phyloP scores from a whole-genome alignment of 305 asterid genomes.

The Rubia tinctorum region DNA sequence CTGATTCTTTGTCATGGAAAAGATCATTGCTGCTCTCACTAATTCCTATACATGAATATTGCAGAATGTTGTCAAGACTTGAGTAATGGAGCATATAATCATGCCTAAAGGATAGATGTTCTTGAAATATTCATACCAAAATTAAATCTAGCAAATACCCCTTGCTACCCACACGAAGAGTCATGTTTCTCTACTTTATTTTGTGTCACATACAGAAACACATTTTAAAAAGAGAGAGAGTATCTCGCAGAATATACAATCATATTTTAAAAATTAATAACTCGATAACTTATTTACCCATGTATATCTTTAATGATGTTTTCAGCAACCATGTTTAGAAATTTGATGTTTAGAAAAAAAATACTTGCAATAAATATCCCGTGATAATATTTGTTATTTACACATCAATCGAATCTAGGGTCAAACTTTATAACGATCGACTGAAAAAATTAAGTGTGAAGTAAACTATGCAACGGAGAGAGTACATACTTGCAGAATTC shows the following conservation, averaged over 20 bases:
- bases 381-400: too few relatives aligned
- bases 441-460: neutral
- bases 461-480: neutral
- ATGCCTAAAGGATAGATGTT: neutral
- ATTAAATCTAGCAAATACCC: constrained; percentile 10
- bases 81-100: neutral
- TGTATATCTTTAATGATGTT: too few relatives aligned
- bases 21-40: neutral
- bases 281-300: too few relatives aligned
- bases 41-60: constrained; percentile 1
- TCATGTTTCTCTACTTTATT: too few relatives aligned
- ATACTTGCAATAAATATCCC: neutral
- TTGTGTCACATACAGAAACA: too few relatives aligned
- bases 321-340: too few relatives aligned
- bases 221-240: too few relatives aligned
- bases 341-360: too few relatives aligned
- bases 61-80: neutral
- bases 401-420: neutral
- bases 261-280: too few relatives aligned
- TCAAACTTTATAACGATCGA: too few relatives aligned
- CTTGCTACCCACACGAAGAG: too few relatives aligned
- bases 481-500: constrained; percentile 35
- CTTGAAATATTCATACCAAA: constrained; percentile 18
- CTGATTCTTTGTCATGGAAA: neutral
- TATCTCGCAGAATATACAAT: too few relatives aligned